Evolutionary conservation across 169 alveolate genomes (phyloP), one percentile per base, ranked within the genome.

Genomic region (Hepatocystis sp.): DNA sequence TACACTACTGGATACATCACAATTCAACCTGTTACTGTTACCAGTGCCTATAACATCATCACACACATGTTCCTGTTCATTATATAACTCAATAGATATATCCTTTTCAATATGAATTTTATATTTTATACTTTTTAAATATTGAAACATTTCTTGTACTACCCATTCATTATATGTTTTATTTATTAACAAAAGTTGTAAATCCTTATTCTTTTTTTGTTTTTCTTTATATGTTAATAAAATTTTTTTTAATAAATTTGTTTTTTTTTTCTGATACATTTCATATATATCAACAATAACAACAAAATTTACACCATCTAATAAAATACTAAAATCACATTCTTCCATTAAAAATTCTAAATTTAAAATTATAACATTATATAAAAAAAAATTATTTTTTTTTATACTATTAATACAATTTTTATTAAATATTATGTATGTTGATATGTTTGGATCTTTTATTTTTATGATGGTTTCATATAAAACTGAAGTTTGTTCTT

Each of bases 281-380:
- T 78, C 89, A 49, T 56, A 32, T 52, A 78, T n/a, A 34, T 78
- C 89, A 61, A 61, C 89, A 17, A 78, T 49, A 25, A 61, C 65
- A 17, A 78, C 13, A 28, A 78, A 55, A 34, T 36, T 60, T 15
- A 61, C 44, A 49, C 47, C 56, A 0, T 61, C 89, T 8, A 78
- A 28, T 27, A 78, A 34, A 30, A 78, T 65, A 25, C 66, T 32
- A 1, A 78, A 40, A 34, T 78, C 89, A 19, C 34, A 49, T 2
- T 30, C 28, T n/a, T 64, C 60, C 11, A 23, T 19, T 4, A 63
- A 46, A 51, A 34, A 46, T 55, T 78, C 84, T 27, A 65, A 25
- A 21, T 78, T 78, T 28, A 78, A 19, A 30, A 78, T 32, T 10
- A 78, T 34, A 8, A 78, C 61, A 78, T 78, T 78, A 34, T 78